Evolutionary conservation across 1,139 yeast species (phyloP).

Genomic region (Geotrichum siamense): DNA sequence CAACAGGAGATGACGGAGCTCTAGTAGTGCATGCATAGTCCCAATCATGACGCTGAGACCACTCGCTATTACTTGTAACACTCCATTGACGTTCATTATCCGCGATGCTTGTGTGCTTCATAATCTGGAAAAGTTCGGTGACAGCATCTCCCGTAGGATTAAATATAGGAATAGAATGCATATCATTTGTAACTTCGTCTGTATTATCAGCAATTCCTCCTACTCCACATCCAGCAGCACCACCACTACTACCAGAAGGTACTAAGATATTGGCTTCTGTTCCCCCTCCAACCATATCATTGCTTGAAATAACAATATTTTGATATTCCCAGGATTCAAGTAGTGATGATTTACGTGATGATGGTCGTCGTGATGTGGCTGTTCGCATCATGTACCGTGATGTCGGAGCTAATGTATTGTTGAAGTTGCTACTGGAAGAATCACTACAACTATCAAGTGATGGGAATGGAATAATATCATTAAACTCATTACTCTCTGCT

Average conservation of each 20-base stretch:
- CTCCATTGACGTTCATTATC: too few relatives aligned
- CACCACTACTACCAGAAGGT: too few relatives aligned
- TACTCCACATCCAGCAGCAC: neutral
- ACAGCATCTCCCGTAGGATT: slow-evolving; percentile 20
- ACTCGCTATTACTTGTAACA: neutral
- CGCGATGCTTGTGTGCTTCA: slow-evolving; percentile 20
- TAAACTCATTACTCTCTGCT: neutral
- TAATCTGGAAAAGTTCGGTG: slow-evolving; percentile 24
- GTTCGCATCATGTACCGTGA: slow-evolving; percentile 2
- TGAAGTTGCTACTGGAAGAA: neutral
- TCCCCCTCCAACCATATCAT: slow-evolving; percentile 17
- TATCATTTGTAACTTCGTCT: slow-evolving; percentile 14
- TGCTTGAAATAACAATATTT: slow-evolving; percentile 16
- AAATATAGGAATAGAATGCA: slow-evolving; percentile 19
- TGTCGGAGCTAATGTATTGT: slow-evolving; percentile 3
- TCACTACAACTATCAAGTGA: slow-evolving; percentile 4
- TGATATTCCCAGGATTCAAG: slow-evolving; percentile 20
- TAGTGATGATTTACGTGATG: slow-evolving; percentile 16
- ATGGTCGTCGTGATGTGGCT: slow-evolving; percentile 1
- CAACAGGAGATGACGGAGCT: slow-evolving; percentile 25
- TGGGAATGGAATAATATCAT: slow-evolving; percentile 17
- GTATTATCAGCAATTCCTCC: slow-evolving; percentile 7
- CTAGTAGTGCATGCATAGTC: slow-evolving; percentile 8
- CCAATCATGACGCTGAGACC: neutral
- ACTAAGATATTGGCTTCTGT: slow-evolving; percentile 17